Percentiles rank a stretch among this genome's conserved stretches.
Conservation (phyloP, 2,329 filamentous ascomycete species). For the Talaromyces sp. region DNA sequence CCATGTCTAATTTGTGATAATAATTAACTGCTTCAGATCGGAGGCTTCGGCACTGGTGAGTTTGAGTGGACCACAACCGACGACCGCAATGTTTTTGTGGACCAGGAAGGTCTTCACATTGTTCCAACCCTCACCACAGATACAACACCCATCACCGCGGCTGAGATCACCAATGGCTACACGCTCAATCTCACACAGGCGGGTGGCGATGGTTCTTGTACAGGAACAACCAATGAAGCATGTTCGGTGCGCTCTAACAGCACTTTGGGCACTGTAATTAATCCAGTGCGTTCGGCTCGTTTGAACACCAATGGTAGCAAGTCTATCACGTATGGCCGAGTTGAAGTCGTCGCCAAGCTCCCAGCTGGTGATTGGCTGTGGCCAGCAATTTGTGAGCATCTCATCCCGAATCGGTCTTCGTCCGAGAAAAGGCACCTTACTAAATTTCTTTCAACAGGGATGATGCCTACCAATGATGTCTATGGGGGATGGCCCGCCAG, state of each 20-base stretch:
- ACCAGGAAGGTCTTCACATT: conserved; percentile 52
- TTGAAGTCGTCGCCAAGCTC: conserved; percentile 55
- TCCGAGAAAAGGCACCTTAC: background rate
- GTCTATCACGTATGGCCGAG: conserved; percentile 49
- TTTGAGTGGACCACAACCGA: conserved; percentile 57
- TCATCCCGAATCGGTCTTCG: background rate
- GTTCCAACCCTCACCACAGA: conserved; percentile 51
- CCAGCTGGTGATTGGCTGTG: conserved; percentile 56
- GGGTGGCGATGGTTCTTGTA: conserved; percentile 42
- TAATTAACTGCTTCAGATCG: conserved; percentile 32
- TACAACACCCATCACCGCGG: conserved; percentile 29
- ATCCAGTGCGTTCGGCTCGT: conserved; percentile 50
- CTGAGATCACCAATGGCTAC: conserved; percentile 26
- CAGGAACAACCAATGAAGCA: conserved; percentile 30
- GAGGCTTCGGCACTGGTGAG: conserved; percentile 48
- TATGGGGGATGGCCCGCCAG: conserved; percentile 53
- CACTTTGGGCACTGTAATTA: conserved; percentile 47
- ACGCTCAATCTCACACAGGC: conserved; percentile 42
- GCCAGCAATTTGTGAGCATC: conserved; percentile 48
- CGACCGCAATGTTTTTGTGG: conserved; percentile 47
- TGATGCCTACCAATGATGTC: conserved; percentile 49
- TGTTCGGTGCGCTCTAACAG: conserved; percentile 46
- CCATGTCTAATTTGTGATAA: conserved; percentile 24
- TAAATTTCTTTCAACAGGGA: conserved; percentile 30
- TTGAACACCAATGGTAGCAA: conserved; percentile 49